Conservation (phyloP, 169 alveolate species). For the Sarcocystis neurona region DNA sequence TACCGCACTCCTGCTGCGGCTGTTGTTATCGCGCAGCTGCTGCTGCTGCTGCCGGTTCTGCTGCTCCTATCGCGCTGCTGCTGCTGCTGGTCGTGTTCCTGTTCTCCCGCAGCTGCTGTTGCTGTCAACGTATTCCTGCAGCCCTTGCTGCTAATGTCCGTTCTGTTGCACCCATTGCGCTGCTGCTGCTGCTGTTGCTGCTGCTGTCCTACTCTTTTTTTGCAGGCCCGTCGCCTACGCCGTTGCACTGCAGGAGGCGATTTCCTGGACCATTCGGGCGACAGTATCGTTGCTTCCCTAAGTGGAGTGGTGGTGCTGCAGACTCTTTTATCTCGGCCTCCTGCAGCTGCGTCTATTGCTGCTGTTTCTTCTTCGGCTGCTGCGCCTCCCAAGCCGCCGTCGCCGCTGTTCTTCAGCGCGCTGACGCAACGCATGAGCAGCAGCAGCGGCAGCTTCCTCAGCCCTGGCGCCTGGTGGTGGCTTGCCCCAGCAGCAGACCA, state of each 20-base stretch:
- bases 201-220: neutral
- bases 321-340: neutral
- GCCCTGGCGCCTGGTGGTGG: too few relatives aligned
- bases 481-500: too few relatives aligned
- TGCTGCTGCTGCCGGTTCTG: too few relatives aligned
- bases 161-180: neutral
- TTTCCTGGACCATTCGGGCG: constrained; percentile 60
- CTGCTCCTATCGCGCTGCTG: too few relatives aligned
- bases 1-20: too few relatives aligned
- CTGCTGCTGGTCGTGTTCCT: too few relatives aligned
- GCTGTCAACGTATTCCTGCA: too few relatives aligned
- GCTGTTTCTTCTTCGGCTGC: constrained; percentile 43
- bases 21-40: too few relatives aligned
- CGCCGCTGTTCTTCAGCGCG: neutral
- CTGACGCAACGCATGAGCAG: neutral
- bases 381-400: neutral
- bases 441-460: constrained; percentile 19
- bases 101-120: too few relatives aligned
- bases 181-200: constrained; percentile 20
- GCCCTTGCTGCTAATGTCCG: too few relatives aligned
- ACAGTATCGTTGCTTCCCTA: constrained; percentile 36
- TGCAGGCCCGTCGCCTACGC: constrained; percentile 59
- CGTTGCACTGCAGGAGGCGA: constrained; percentile 60
- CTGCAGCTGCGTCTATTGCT: neutral
- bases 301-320: constrained; percentile 16